Evolutionary conservation across 805 yeast species (phyloP).

Genomic region (Hermanozyma aechmeae): DNA sequence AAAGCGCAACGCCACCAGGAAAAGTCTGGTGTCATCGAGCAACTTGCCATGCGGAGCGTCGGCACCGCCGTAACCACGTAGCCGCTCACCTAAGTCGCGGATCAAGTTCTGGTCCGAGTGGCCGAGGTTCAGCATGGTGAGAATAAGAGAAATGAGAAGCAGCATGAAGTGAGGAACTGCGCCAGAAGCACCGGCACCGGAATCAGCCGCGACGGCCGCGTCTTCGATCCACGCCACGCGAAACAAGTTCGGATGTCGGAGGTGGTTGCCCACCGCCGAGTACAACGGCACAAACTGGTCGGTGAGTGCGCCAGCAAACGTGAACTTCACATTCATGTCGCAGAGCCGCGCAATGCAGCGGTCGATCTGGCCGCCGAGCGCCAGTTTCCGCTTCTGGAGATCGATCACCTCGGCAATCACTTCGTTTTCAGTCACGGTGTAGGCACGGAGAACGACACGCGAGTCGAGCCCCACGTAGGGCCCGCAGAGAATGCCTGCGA

Average conservation of each 20-base stretch:
- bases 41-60: slow-evolving; percentile 22
- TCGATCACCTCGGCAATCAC: slow-evolving; percentile 28
- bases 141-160: slow-evolving; percentile 16
- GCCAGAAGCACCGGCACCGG: too few relatives aligned
- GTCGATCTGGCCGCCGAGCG: slow-evolving; percentile 8
- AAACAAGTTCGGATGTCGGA: slow-evolving; percentile 29
- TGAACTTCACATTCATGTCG: slow-evolving; percentile 21
- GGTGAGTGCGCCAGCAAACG: slow-evolving; percentile 21
- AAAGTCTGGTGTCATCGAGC: slow-evolving; percentile 15
- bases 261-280: slow-evolving; percentile 19
- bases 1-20: slow-evolving; percentile 19
- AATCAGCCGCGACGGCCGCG: too few relatives aligned
- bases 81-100: slow-evolving; percentile 19
- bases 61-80: too few relatives aligned
- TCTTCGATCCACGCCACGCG: slow-evolving; percentile 17
- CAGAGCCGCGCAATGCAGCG: slow-evolving; percentile 13
- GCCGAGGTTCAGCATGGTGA: slow-evolving; percentile 28
- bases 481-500: slow-evolving; percentile 27
- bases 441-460: slow-evolving; percentile 30
- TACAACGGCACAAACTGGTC: slow-evolving; percentile 30
- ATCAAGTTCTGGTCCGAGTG: slow-evolving; percentile 21
- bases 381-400: slow-evolving; percentile 14
- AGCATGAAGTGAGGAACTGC: slow-evolving; percentile 20
- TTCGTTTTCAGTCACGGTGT: slow-evolving; percentile 24
- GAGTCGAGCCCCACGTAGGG: slow-evolving; percentile 22